Evolutionary conservation across 148 eudicot species (phyloP).

Genomic region (Heliosperma pusillum): DNA sequence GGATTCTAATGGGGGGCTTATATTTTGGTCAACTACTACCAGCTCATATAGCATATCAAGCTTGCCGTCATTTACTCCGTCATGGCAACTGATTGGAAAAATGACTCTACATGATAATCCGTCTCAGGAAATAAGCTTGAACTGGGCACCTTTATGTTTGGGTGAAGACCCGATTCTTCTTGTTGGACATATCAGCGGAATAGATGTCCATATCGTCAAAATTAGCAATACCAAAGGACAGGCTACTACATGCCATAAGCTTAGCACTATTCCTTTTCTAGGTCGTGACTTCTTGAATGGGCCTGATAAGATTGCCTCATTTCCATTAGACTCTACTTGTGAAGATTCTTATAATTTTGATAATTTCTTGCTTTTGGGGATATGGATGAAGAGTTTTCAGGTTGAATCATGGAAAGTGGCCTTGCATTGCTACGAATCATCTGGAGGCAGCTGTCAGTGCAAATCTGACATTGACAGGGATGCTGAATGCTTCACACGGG

Average conservation of each 20-base stretch:
- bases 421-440: slow-evolving; percentile 44
- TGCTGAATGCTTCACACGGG: slow-evolving; percentile 31
- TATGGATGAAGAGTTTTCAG: slow-evolving; percentile 53
- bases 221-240: slow-evolving; percentile 33
- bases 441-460: slow-evolving; percentile 29
- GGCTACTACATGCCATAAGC: slow-evolving; percentile 43
- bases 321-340: slow-evolving; percentile 56
- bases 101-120: slow-evolving; percentile 29
- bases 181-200: slow-evolving; percentile 60
- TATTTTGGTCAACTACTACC: slow-evolving; percentile 70
- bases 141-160: slow-evolving; percentile 69
- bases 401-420: slow-evolving; percentile 73
- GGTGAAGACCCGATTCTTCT: slow-evolving; percentile 59
- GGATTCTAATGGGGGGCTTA: slow-evolving; percentile 64
- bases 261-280: slow-evolving; percentile 67
- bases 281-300: slow-evolving; percentile 27
- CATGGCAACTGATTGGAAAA: slow-evolving; percentile 60
- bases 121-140: slow-evolving; percentile 48
- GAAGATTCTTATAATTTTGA: slow-evolving; percentile 31
- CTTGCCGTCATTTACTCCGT: slow-evolving; percentile 57
- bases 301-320: slow-evolving; percentile 48
- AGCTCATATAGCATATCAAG: slow-evolving; percentile 45
- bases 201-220: slow-evolving; percentile 61
- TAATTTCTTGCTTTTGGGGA: slow-evolving; percentile 56
- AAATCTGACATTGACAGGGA: slow-evolving; percentile 21